Conservation (phyloP, 768 basidiomycete genomes). For the Boletus subcaerulescens region DNA sequence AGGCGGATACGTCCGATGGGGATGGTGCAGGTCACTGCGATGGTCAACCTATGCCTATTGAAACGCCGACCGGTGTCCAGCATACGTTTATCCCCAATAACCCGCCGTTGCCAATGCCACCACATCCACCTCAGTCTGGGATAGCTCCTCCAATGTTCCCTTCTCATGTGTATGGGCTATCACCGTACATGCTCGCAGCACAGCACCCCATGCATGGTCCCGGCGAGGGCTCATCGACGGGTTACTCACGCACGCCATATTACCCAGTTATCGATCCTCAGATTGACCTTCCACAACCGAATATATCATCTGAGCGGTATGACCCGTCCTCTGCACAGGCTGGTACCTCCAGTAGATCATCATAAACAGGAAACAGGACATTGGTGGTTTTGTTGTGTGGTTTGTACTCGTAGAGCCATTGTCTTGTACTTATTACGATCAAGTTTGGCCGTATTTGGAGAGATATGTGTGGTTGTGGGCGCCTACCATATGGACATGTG, state of each 20-base stretch:
- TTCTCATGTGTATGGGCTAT: constrained; percentile 26
- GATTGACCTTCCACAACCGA: constrained; percentile 29
- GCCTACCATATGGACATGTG: neutral
- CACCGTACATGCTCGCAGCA: constrained; percentile 26
- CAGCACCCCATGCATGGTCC: constrained; percentile 20
- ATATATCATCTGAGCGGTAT: constrained; percentile 35
- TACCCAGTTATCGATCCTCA: constrained; percentile 42
- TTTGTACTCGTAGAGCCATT: neutral
- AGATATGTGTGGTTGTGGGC: neutral
- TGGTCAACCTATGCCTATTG: constrained; percentile 1
- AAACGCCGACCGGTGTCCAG: constrained; percentile 1
- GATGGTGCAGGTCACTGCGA: constrained; percentile 11
- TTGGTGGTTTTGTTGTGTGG: neutral
- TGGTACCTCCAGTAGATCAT: constrained; percentile 5
- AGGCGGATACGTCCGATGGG: constrained; percentile 26
- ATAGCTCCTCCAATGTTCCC: constrained; percentile 20
- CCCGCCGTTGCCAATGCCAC: constrained; percentile 11
- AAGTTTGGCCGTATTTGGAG: constrained; percentile 5
- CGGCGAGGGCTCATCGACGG: constrained; percentile 24
- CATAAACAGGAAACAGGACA: constrained; percentile 10
- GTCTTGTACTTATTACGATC: neutral
- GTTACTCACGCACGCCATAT: constrained; percentile 30
- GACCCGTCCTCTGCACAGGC: constrained; percentile 22
- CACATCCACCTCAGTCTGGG: constrained; percentile 16
- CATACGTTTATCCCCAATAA: constrained; percentile 15